These are phyloP conservation scores for Pisolithus orientalis DNA, from an alignment of 768 basidiomycete species.

Conservation along the genomic window DNA sequence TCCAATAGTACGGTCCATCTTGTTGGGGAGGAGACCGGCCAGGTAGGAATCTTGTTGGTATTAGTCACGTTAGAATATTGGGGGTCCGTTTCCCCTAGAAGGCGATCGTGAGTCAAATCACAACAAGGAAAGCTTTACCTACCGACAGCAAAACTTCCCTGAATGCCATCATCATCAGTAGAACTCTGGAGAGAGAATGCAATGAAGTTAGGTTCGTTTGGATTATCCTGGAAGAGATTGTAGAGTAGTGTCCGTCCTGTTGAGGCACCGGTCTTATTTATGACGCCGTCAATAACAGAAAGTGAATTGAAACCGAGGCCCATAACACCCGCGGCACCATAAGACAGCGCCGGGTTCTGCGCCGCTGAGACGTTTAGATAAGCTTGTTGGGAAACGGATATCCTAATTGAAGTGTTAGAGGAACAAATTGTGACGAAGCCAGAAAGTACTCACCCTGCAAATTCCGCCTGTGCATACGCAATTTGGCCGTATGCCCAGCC, in stretches of 20 bases:
- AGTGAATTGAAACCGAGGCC: slow-evolving; percentile 77
- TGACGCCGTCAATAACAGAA: slow-evolving; percentile 58
- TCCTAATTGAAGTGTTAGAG: slow-evolving; percentile 32
- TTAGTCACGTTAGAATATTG: slow-evolving; percentile 54
- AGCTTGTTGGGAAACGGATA: slow-evolving; percentile 63
- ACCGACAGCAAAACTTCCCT: slow-evolving; percentile 74
- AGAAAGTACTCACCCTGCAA: slow-evolving; percentile 50
- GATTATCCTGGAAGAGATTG: slow-evolving; percentile 68
- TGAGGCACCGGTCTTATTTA: slow-evolving; percentile 52
- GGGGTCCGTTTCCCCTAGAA: slow-evolving; percentile 62
- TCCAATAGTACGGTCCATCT: slow-evolving; percentile 80
- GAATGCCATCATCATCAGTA: slow-evolving; percentile 46
- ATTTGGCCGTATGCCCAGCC: slow-evolving; percentile 72
- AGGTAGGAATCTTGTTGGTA: slow-evolving; percentile 60
- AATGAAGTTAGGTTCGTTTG: slow-evolving; percentile 71
- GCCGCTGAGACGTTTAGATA: slow-evolving; percentile 57
- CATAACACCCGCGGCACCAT: slow-evolving; percentile 65
- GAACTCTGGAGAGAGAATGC: slow-evolving; percentile 67
- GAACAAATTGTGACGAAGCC: slow-evolving; percentile 1
- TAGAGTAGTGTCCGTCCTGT: slow-evolving; percentile 67
- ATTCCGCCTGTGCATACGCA: slow-evolving; percentile 54
- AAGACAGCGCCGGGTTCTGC: slow-evolving; percentile 67
- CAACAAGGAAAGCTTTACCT: slow-evolving; percentile 9
- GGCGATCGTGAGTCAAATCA: background rate
- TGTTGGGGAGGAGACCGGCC: slow-evolving; percentile 54